phyloP scores from a whole-genome alignment of 352 stramenopile genomes.

The Pythium biforme region DNA sequence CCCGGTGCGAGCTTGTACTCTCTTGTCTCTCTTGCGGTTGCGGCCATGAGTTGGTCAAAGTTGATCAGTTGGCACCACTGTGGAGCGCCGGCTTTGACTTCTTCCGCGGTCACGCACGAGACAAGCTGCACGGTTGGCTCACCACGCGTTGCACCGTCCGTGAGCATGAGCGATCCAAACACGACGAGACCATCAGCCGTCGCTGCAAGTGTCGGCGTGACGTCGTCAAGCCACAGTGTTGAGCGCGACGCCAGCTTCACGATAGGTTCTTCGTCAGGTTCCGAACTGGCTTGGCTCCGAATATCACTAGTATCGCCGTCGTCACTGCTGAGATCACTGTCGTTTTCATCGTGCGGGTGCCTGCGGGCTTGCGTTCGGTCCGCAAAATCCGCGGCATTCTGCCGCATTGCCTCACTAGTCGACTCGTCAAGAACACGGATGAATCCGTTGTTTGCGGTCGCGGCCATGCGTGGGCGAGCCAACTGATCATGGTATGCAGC shows the following conservation, averaged over 20 bases:
- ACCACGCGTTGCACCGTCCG: constrained; percentile 2
- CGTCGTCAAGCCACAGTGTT: constrained; percentile 6
- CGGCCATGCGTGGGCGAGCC: constrained; percentile 9
- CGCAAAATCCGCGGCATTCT: constrained; percentile 6
- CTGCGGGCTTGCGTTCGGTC: background rate
- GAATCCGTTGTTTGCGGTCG: constrained; percentile 12
- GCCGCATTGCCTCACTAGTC: background rate
- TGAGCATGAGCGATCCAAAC: constrained; percentile 21
- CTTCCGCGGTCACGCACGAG: constrained; percentile 9
- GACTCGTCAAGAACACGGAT: constrained; percentile 16
- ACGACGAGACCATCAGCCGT: constrained; percentile 5
- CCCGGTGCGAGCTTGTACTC: background rate
- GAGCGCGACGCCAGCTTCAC: background rate
- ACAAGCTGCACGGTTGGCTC: constrained; percentile 16
- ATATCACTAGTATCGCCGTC: background rate
- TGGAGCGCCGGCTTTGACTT: constrained; percentile 18
- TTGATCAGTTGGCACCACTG: constrained; percentile 18
- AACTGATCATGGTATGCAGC: constrained; percentile 28
- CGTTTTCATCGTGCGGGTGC: background rate
- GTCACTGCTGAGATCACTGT: background rate
- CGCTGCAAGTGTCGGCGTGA: background rate
- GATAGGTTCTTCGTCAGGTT: constrained; percentile 2
- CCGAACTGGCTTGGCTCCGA: background rate
- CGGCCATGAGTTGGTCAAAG: constrained; percentile 6
- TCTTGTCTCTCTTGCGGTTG: background rate